phyloP scores from a whole-genome alignment of 164 flowering plant genomes.

The Magnolia sinica region DNA sequence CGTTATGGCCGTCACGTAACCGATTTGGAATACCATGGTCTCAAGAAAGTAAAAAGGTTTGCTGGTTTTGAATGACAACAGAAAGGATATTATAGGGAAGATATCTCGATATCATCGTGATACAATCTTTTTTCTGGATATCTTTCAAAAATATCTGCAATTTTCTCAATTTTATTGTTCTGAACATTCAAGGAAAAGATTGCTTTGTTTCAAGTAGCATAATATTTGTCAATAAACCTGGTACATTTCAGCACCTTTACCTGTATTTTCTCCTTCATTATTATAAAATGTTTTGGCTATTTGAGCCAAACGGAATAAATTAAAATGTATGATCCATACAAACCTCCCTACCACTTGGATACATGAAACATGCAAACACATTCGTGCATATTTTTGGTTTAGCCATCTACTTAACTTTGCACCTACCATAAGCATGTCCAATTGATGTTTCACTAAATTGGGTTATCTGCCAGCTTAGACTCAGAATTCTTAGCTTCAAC shows the following conservation, averaged over 20 bases:
- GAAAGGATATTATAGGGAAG: too few species aligned
- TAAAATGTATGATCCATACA: neutral
- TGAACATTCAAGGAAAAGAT: neutral
- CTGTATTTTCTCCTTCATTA: neutral
- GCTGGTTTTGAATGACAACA: too few species aligned
- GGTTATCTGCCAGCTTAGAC: slow-evolving; percentile 57
- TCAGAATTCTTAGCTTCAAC: slow-evolving; percentile 89
- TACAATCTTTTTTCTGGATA: neutral
- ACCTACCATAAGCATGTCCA: neutral
- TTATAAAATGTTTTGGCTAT: neutral
- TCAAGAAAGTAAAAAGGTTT: too few species aligned
- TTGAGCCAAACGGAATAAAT: too few species aligned
- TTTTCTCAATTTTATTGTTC: neutral
- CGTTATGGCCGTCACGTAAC: too few species aligned
- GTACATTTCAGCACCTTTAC: neutral
- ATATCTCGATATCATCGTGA: too few species aligned
- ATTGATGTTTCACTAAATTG: neutral
- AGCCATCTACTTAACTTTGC: neutral
- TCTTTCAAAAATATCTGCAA: neutral
- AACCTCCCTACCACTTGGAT: neutral
- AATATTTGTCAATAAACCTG: neutral
- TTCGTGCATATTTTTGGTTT: neutral
- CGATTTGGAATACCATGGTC: too few species aligned
- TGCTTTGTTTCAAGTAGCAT: neutral
- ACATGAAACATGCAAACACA: neutral